phyloP scores from a whole-genome alignment of 768 basidiomycete genomes.

The Lactifluus rugatus region DNA sequence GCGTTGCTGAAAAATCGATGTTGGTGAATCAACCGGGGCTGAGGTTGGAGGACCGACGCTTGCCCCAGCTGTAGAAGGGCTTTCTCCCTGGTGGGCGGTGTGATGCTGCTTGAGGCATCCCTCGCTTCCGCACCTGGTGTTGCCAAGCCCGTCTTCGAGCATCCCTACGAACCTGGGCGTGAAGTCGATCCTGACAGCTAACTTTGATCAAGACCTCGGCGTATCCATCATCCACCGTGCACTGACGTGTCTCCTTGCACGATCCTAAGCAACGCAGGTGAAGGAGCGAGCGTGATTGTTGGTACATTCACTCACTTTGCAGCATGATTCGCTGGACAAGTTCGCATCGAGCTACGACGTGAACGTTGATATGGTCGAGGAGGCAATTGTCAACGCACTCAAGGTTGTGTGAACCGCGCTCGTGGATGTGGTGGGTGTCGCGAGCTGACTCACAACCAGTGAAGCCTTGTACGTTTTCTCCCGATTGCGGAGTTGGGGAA shows the following conservation, averaged over 20 bases:
- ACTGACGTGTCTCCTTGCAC: conserved; percentile 73
- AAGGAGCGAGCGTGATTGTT: conserved; percentile 88
- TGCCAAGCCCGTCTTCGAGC: neutral
- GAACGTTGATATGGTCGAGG: conserved; percentile 85
- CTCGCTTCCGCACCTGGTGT: conserved; percentile 34
- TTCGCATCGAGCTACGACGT: conserved; percentile 88
- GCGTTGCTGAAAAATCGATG: conserved; percentile 98
- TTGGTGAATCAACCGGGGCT: conserved; percentile 87
- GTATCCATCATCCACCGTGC: conserved; percentile 88
- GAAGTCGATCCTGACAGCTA: conserved; percentile 63
- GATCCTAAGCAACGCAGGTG: conserved; percentile 89
- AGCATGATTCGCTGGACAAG: conserved; percentile 64
- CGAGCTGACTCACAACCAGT: conserved; percentile 83
- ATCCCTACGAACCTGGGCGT: conserved; percentile 43
- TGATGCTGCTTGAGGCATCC: conserved; percentile 81
- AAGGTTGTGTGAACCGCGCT: conserved; percentile 94
- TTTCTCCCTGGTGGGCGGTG: conserved; percentile 95
- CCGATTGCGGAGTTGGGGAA: no score
- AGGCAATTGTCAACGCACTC: conserved; percentile 90
- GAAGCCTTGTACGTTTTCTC: no score
- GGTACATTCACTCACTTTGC: conserved; percentile 68
- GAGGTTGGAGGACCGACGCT: conserved; percentile 97
- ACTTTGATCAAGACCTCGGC: conserved; percentile 98
- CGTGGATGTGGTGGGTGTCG: conserved; percentile 89
- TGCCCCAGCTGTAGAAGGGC: conserved; percentile 97